Conservation (phyloP, 2,329 filamentous ascomycete genomes). For the Diaporthe helianthi region DNA sequence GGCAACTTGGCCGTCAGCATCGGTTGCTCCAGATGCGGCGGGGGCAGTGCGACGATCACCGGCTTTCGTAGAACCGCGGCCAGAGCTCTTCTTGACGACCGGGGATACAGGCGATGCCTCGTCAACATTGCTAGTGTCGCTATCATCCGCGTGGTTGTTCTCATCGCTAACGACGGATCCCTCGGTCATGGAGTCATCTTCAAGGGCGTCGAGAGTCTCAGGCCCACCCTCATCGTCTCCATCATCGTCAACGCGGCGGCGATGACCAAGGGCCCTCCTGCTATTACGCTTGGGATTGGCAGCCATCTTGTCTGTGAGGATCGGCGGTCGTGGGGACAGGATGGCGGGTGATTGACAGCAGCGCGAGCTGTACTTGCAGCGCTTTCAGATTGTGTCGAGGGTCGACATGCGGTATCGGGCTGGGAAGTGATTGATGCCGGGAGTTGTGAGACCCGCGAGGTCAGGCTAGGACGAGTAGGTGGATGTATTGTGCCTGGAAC, state of each 20-base stretch:
- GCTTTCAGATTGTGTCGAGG: slow-evolving; percentile 28
- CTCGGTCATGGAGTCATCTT: slow-evolving; percentile 72
- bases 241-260: slow-evolving; percentile 74
- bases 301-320: slow-evolving; percentile 39
- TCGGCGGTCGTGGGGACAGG: slow-evolving; percentile 26
- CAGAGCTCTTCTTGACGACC: slow-evolving; percentile 48
- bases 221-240: slow-evolving; percentile 70
- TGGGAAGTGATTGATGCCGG: slow-evolving; percentile 23
- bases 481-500: slow-evolving; percentile 19
- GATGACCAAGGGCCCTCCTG: slow-evolving; percentile 71
- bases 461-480: slow-evolving; percentile 18
- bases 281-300: slow-evolving; percentile 53
- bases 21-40: slow-evolving; percentile 32
- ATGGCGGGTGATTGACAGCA: slow-evolving; percentile 28
- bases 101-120: slow-evolving; percentile 60
- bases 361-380: slow-evolving; percentile 32
- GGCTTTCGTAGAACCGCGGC: slow-evolving; percentile 50
- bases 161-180: slow-evolving; percentile 69
- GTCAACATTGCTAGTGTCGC: slow-evolving; percentile 69
- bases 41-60: slow-evolving; percentile 37
- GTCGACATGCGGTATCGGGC: slow-evolving; percentile 30
- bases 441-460: slow-evolving; percentile 15
- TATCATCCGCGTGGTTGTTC: slow-evolving; percentile 64
- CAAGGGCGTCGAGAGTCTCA: slow-evolving; percentile 60
- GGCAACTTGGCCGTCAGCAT: slow-evolving; percentile 36